Evolutionary conservation across 805 yeast genomes (phyloP).

Genomic region (Cyberlindnera misumaiensis): DNA sequence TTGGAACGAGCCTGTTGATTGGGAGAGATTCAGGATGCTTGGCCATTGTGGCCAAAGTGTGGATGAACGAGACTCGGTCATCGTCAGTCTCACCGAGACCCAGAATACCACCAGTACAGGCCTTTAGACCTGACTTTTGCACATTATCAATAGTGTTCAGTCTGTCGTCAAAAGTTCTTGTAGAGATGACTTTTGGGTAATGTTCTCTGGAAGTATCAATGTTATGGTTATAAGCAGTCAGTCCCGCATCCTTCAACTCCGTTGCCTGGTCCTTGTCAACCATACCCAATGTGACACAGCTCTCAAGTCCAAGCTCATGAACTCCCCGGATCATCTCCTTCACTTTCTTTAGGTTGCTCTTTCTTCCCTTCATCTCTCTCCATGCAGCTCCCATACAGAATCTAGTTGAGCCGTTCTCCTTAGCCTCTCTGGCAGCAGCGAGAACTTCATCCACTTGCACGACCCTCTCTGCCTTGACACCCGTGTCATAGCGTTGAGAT

Average conservation of each 20-base stretch:
- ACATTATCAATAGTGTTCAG: slow-evolving; percentile 60
- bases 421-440: slow-evolving; percentile 57
- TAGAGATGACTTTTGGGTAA: slow-evolving; percentile 64
- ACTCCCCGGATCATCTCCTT: slow-evolving; percentile 59
- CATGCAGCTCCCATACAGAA: slow-evolving; percentile 87
- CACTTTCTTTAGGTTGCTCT: slow-evolving; percentile 55
- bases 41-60: slow-evolving; percentile 60
- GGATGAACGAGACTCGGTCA: slow-evolving; percentile 62
- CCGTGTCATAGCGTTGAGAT: slow-evolving; percentile 62
- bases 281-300: slow-evolving; percentile 81
- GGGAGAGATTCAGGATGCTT: slow-evolving; percentile 79
- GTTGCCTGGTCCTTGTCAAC: slow-evolving; percentile 56
- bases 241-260: slow-evolving; percentile 56
- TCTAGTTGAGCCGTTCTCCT: slow-evolving; percentile 64
- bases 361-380: slow-evolving; percentile 79
- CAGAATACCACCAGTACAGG: slow-evolving; percentile 74
- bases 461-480: slow-evolving; percentile 62
- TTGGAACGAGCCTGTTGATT: slow-evolving; percentile 72
- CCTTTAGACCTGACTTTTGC: slow-evolving; percentile 54
- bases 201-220: slow-evolving; percentile 76
- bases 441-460: slow-evolving; percentile 56
- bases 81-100: slow-evolving; percentile 72
- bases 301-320: slow-evolving; percentile 63
- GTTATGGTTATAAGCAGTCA: slow-evolving; percentile 79
- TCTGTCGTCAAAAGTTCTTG: slow-evolving; percentile 68